Evolutionary conservation across 768 basidiomycete genomes (phyloP).

Genomic region (Suillus paluster): DNA sequence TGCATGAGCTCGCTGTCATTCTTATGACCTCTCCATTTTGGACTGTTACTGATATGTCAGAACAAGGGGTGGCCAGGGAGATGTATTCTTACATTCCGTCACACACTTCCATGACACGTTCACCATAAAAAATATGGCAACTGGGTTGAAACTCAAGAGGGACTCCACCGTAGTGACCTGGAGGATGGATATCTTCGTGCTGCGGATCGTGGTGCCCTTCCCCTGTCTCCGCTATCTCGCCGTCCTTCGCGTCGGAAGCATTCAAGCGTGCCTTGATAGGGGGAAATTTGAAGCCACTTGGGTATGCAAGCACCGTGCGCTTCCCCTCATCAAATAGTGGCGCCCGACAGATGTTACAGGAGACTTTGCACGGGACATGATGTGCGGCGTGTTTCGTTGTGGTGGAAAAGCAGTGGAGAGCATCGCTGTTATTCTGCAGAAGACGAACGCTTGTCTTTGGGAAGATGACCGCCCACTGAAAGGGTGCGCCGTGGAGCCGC

Average conservation of each 20-base stretch:
- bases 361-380: constrained; percentile 38
- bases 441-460: constrained; percentile 39
- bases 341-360: constrained; percentile 34
- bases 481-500: constrained; percentile 34
- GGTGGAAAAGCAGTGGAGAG: constrained; percentile 37
- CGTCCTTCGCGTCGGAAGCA: neutral
- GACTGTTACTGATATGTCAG: constrained; percentile 1
- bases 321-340: constrained; percentile 40
- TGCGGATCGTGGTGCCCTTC: neutral
- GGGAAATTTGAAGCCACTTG: constrained; percentile 32
- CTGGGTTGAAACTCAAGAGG: constrained; percentile 11
- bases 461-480: constrained; percentile 41
- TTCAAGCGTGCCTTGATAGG: neutral
- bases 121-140: constrained; percentile 11
- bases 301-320: constrained; percentile 36
- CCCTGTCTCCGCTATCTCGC: neutral
- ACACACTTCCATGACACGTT: constrained; percentile 8
- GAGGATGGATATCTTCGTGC: constrained; percentile 1
- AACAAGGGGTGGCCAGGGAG: neutral
- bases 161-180: neutral
- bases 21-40: constrained; percentile 12
- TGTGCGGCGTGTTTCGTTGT: constrained; percentile 19
- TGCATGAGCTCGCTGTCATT: constrained; percentile 10
- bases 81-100: constrained; percentile 9
- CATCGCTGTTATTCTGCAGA: constrained; percentile 29